phyloP scores from a whole-genome alignment of 192 early-diverging fungal genomes.

The Backusella parvicylindrica region DNA sequence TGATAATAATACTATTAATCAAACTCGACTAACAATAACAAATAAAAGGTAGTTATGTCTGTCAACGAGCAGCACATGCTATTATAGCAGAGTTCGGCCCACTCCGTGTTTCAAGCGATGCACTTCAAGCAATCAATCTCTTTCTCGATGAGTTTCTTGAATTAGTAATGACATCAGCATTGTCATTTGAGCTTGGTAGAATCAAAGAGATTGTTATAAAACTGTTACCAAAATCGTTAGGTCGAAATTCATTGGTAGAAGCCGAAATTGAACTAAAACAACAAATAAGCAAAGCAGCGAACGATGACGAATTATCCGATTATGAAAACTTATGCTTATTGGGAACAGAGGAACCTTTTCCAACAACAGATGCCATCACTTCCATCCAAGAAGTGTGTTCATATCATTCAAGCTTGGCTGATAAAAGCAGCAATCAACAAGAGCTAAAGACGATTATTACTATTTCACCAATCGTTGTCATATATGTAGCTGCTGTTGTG shows the following conservation, averaged over 20 bases:
- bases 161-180: conserved; percentile 44
- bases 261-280: conserved; percentile 57
- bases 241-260: conserved; percentile 56
- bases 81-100: conserved; percentile 53
- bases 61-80: conserved; percentile 55
- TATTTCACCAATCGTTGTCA: conserved; percentile 39
- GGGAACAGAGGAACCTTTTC: conserved; percentile 15
- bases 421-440: conserved; percentile 7
- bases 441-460: background rate
- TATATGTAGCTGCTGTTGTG: conserved; percentile 54
- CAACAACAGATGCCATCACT: conserved; percentile 34
- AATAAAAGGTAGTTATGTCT: conserved; percentile 38
- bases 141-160: conserved; percentile 55
- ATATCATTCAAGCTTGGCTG: conserved; percentile 47
- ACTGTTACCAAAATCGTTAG: conserved; percentile 45
- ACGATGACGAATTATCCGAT: conserved; percentile 19
- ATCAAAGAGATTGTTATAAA: conserved; percentile 45
- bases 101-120: conserved; percentile 54
- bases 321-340: conserved; percentile 32
- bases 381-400: conserved; percentile 47
- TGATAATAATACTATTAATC: too few species aligned
- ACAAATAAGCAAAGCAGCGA: conserved; percentile 33
- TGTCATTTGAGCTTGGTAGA: conserved; percentile 44
- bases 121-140: conserved; percentile 47
- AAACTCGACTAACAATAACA: background rate